Conservation (phyloP, 495 filamentous ascomycete species). For the Aspergillus indologenus region DNA sequence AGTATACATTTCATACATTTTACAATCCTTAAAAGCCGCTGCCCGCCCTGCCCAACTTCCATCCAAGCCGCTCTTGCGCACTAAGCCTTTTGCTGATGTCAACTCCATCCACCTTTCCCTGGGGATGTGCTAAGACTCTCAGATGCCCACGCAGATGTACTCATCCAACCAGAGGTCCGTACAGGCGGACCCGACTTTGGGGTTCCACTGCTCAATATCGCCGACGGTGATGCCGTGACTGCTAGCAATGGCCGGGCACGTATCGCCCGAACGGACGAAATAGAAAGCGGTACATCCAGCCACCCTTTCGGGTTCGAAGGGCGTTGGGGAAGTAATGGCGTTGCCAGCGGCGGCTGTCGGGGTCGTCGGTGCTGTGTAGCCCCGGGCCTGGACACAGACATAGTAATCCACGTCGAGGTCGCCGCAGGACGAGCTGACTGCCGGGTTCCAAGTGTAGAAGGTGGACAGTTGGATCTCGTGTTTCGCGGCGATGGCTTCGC, state of each 20-base stretch:
- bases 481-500: slow-evolving; percentile 24
- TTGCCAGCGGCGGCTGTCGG: slow-evolving; percentile 10
- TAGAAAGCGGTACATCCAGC: slow-evolving; percentile 23
- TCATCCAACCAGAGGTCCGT: slow-evolving; percentile 12
- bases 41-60: background rate
- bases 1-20: background rate
- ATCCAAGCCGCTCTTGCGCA: background rate
- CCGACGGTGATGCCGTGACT: slow-evolving; percentile 17
- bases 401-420: slow-evolving; percentile 21
- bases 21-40: too few species aligned
- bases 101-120: background rate
- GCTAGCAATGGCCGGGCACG: slow-evolving; percentile 22
- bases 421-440: slow-evolving; percentile 15
- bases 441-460: slow-evolving; percentile 30
- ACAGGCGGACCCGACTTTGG: slow-evolving; percentile 17
- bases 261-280: slow-evolving; percentile 20
- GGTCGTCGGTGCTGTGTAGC: slow-evolving; percentile 4
- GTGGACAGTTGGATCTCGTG: slow-evolving; percentile 28
- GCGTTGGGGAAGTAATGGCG: slow-evolving; percentile 15
- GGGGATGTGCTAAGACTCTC: slow-evolving; percentile 1
- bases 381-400: slow-evolving; percentile 19
- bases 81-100: background rate
- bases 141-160: slow-evolving; percentile 14
- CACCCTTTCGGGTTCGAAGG: slow-evolving; percentile 15
- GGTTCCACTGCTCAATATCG: slow-evolving; percentile 26